Percentiles rank a stretch among this genome's conserved stretches.
Conservation (phyloP, 805 yeast genomes). For the Candida loeiensis region DNA sequence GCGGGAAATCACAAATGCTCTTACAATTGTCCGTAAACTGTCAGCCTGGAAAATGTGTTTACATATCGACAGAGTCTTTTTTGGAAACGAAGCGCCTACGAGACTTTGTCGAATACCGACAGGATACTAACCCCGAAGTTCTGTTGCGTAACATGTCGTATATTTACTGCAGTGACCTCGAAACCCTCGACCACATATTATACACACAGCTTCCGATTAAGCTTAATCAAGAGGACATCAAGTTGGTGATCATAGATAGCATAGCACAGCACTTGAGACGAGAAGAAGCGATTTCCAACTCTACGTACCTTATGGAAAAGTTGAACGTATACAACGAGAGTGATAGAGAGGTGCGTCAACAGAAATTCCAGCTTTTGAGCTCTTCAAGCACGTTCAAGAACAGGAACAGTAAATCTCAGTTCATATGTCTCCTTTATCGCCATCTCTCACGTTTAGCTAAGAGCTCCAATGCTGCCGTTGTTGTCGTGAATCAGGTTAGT, state of each 20-base stretch:
- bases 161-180: constrained; percentile 62
- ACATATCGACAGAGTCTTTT: constrained; percentile 73
- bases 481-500: constrained; percentile 25
- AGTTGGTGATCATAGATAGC: constrained; percentile 71
- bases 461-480: constrained; percentile 16
- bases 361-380: constrained; percentile 20
- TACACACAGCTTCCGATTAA: constrained; percentile 60
- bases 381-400: constrained; percentile 23
- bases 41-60: constrained; percentile 46
- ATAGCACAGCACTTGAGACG: constrained; percentile 77
- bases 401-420: constrained; percentile 17
- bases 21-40: constrained; percentile 62
- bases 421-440: constrained; percentile 16
- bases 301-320: constrained; percentile 32
- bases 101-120: constrained; percentile 18
- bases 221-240: constrained; percentile 34
- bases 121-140: constrained; percentile 8
- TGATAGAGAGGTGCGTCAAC: constrained; percentile 14
- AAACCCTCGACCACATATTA: constrained; percentile 69
- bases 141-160: constrained; percentile 43
- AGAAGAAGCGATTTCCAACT: constrained; percentile 40
- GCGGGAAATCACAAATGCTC: constrained; percentile 81
- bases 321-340: constrained; percentile 19
- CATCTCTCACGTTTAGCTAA: constrained; percentile 19
- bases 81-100: constrained; percentile 61